phyloP scores from a whole-genome alignment of 2,329 filamentous ascomycete species.

The Diaporthe nobilis region DNA sequence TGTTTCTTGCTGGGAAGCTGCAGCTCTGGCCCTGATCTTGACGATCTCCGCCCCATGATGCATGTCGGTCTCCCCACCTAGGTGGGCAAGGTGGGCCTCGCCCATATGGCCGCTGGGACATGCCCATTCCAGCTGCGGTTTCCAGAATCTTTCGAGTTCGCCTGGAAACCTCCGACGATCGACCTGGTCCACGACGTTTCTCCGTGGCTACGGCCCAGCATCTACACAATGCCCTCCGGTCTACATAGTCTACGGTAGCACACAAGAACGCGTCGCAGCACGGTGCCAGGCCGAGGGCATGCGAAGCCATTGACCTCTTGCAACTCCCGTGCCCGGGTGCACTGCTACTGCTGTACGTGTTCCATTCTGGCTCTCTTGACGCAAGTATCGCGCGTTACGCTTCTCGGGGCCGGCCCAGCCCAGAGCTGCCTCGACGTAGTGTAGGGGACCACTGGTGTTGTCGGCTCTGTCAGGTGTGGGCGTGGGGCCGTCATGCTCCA shows the following conservation, averaged over 20 bases:
- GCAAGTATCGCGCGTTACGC: not conserved
- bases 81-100: not conserved
- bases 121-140: conserved; percentile 16
- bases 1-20: conserved; percentile 27
- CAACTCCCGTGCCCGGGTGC: not conserved
- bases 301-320: not conserved
- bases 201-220: not conserved
- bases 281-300: not conserved
- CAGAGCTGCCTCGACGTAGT: not conserved
- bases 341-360: not conserved
- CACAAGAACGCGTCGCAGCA: not conserved
- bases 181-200: not conserved
- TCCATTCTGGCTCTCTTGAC: not conserved
- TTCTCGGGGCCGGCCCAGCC: not conserved
- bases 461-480: conserved; percentile 16
- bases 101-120: conserved; percentile 30
- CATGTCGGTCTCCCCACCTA: conserved; percentile 16
- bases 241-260: not conserved
- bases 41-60: conserved; percentile 24
- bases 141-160: conserved; percentile 26
- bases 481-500: not conserved
- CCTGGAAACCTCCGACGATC: conserved; percentile 21
- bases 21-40: conserved; percentile 31
- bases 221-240: not conserved
- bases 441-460: not conserved